Conservation (phyloP, 495 filamentous ascomycete species). For the Penicillium turbatum region DNA sequence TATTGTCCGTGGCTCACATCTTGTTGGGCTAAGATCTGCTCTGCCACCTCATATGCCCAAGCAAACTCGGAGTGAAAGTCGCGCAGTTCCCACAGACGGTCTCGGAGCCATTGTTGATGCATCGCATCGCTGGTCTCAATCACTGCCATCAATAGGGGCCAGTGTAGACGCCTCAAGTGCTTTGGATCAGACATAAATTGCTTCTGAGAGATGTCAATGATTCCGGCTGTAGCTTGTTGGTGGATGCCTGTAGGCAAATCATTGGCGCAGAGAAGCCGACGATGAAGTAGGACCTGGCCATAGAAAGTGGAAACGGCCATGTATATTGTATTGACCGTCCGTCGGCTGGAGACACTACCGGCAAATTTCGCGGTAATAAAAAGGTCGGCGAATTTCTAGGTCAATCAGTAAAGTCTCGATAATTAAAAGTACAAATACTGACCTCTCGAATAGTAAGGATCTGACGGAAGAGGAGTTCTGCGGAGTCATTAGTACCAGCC, state of each 20-base stretch:
- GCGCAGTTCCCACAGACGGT: constrained; percentile 33
- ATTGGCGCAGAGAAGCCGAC: constrained; percentile 31
- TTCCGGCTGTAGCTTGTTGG: constrained; percentile 29
- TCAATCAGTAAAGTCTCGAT: constrained; percentile 2
- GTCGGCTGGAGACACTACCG: constrained; percentile 30
- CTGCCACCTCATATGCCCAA: constrained; percentile 34
- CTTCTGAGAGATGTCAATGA: constrained; percentile 39
- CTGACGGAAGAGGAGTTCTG: constrained; percentile 33
- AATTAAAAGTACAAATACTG: neutral
- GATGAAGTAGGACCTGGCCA: constrained; percentile 40
- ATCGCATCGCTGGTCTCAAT: constrained; percentile 38
- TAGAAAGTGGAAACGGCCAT: constrained; percentile 46
- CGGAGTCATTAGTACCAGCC: constrained; percentile 21
- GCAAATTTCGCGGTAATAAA: constrained; percentile 42
- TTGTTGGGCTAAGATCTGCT: constrained; percentile 33
- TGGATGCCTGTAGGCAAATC: constrained; percentile 26
- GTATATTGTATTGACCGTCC: constrained; percentile 45
- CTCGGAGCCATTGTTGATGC: constrained; percentile 39
- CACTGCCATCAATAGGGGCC: constrained; percentile 44
- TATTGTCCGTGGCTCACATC: constrained; percentile 25
- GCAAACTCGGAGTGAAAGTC: constrained; percentile 31
- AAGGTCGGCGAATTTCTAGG: constrained; percentile 39
- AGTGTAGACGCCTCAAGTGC: constrained; percentile 39
- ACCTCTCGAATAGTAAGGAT: constrained; percentile 35
- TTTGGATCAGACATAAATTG: constrained; percentile 34